Evolutionary conservation across 192 early-diverging fungal genomes (phyloP), one percentile per base, ranked within the genome.

Genomic region (Mortierella antarctica): DNA sequence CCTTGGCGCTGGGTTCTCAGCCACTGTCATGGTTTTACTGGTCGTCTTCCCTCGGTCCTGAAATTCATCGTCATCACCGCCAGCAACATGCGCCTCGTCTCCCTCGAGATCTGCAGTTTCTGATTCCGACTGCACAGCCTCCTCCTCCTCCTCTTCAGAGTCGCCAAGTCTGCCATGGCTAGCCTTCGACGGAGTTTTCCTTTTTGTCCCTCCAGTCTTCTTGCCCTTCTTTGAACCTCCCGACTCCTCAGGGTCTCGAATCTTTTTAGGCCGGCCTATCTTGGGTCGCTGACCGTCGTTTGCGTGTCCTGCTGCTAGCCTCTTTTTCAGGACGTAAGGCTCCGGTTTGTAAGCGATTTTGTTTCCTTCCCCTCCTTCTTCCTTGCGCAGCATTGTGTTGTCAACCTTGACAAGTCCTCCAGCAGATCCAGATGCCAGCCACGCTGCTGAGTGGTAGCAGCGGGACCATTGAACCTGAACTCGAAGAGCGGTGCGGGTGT

Each of bases 361-460:
- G 59, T 71, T 79, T 42, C 44, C 49, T 8, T 17, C 0, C 6
- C 68, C 68, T 4, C 69, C 57, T 50, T 79, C 64, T 4, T 65
- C 56, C 15, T 44, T 67, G 12, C 61, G 68, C 0, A 79, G 63
- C 63, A 79, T 67, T 17, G 76, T 79, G 52, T 79, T 79, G 57
- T 79, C 76, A 59, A 79, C 53, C 31, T 69, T 71, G 17, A 79
- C 76, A 7, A 79, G 5, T 11, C 76, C 76, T 54, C 69, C 68
- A 17, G 76, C 68, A 6, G 76, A 79, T 20, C 69, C 76, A 6
- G 76, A 79, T 0, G 76, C 76, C 47, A 79, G 53, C 76, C 76
- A 79, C n/a, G 76, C 69, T 17, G 76, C 76, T 10, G 69, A 71
- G 50, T 71, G 68, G 21, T 57, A 79, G 18, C 69, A 67, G 5